phyloP scores from a whole-genome alignment of 2,329 filamentous ascomycete species.

The Paecilomyces sp. region DNA sequence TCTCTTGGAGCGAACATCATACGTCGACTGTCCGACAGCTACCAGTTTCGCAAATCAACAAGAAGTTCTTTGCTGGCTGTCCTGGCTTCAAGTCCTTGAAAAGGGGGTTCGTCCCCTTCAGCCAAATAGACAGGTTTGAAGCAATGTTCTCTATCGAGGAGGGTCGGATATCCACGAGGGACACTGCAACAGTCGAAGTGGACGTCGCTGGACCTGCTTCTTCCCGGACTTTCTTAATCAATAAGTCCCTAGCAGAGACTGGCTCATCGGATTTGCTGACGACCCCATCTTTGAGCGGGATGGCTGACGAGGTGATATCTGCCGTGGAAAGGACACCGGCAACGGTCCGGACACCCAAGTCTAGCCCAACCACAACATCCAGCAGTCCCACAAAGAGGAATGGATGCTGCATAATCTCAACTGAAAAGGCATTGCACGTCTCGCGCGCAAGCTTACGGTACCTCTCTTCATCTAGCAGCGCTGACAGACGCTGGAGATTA shows the following conservation, averaged over 20 bases:
- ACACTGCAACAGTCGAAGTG: slow-evolving; percentile 24
- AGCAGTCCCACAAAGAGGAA: slow-evolving; percentile 84
- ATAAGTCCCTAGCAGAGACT: slow-evolving; percentile 18
- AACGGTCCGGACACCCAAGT: slow-evolving; percentile 59
- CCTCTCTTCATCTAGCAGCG: slow-evolving; percentile 57
- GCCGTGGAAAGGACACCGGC: slow-evolving; percentile 46
- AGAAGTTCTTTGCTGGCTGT: slow-evolving; percentile 28
- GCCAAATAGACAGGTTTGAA: slow-evolving; percentile 29
- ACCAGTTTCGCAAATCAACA: slow-evolving; percentile 32
- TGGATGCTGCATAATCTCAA: slow-evolving; percentile 86
- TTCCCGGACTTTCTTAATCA: slow-evolving; percentile 24
- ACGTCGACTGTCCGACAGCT: slow-evolving; percentile 29
- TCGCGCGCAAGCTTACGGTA: slow-evolving; percentile 62
- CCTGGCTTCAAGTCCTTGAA: slow-evolving; percentile 28
- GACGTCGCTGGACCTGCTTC: slow-evolving; percentile 25
- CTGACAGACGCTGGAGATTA: slow-evolving; percentile 76
- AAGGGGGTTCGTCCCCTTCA: slow-evolving; percentile 28
- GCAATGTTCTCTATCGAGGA: slow-evolving; percentile 26
- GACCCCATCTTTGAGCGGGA: slow-evolving; percentile 9
- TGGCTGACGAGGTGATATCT: slow-evolving; percentile 9
- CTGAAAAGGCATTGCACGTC: slow-evolving; percentile 79
- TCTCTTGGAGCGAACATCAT: slow-evolving; percentile 2
- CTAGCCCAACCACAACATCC: slow-evolving; percentile 64
- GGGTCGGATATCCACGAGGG: slow-evolving; percentile 30
- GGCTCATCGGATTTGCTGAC: slow-evolving; percentile 14